phyloP scores from a whole-genome alignment of 495 filamentous ascomycete genomes.

The Lasiosphaeria hispida region DNA sequence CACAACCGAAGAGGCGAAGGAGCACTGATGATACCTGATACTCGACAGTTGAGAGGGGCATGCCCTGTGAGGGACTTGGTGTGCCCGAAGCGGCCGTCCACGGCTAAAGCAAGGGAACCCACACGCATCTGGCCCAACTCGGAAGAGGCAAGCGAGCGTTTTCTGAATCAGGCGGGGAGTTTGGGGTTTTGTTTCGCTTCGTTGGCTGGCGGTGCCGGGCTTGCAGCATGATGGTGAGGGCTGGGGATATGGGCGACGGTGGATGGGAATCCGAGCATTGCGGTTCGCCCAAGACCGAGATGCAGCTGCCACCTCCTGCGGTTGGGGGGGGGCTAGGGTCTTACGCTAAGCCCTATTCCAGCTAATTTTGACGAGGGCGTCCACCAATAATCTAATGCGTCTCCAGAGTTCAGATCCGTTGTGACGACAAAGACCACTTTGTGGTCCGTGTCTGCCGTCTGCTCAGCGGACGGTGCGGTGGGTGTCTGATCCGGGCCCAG shows the following conservation, averaged over 20 bases:
- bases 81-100: too few species aligned
- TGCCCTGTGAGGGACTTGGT: background rate
- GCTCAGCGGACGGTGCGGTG: constrained; percentile 8
- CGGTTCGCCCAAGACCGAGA: constrained; percentile 22
- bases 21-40: background rate
- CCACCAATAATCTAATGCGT: background rate
- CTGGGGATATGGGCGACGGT: background rate
- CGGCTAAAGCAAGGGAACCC: too few species aligned
- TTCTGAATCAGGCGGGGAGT: background rate
- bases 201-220: too few species aligned
- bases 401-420: background rate
- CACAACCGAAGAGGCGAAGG: background rate
- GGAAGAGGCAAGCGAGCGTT: constrained; percentile 10
- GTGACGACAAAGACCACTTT: background rate
- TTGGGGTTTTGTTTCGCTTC: too few species aligned
- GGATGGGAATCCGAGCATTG: background rate
- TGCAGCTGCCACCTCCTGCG: constrained; percentile 10
- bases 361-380: constrained; percentile 45
- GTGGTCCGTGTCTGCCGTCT: constrained; percentile 5
- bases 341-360: constrained; percentile 45
- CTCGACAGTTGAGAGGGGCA: background rate
- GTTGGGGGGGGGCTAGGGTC: background rate
- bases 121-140: background rate
- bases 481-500: background rate
- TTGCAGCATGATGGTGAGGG: background rate